Evolutionary conservation across 192 early-diverging fungal species (phyloP).

Genomic region (Lobulomyces angularis): DNA sequence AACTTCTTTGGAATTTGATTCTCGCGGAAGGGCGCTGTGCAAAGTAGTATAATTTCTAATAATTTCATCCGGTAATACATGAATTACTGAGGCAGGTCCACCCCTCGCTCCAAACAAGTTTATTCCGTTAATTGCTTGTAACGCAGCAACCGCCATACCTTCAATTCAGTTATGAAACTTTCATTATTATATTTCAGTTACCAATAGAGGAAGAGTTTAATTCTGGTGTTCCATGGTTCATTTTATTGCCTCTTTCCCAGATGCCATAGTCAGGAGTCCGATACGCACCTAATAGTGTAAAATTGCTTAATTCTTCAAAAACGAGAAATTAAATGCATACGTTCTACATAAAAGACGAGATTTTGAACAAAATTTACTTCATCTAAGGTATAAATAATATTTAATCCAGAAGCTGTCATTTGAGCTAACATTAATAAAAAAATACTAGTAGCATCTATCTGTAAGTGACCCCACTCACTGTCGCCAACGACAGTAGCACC

Average conservation of each 20-base stretch:
- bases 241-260: conserved; percentile 83
- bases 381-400: conserved; percentile 68
- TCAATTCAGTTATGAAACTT: too few relatives aligned
- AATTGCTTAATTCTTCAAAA: conserved; percentile 6
- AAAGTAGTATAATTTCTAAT: conserved; percentile 71
- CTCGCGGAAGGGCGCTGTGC: conserved; percentile 63
- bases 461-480: conserved; percentile 75
- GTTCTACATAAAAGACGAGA: conserved; percentile 78
- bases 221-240: conserved; percentile 75
- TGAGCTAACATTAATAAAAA: conserved; percentile 68
- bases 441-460: conserved; percentile 77
- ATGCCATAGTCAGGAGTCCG: conserved; percentile 79
- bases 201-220: conserved; percentile 80
- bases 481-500: conserved; percentile 78
- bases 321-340: conserved; percentile 14
- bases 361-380: conserved; percentile 77
- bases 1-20: conserved; percentile 76
- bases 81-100: conserved; percentile 64
- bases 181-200: too few relatives aligned
- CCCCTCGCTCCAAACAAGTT: conserved; percentile 75
- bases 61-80: conserved; percentile 74
- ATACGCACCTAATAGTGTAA: conserved; percentile 19
- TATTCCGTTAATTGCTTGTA: conserved; percentile 72
- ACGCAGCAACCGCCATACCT: conserved; percentile 74
- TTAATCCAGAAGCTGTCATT: conserved; percentile 66